These are phyloP conservation scores for Aspergillus wentii DNA, from an alignment of 495 filamentous ascomycete species.

Conservation along the genomic window DNA sequence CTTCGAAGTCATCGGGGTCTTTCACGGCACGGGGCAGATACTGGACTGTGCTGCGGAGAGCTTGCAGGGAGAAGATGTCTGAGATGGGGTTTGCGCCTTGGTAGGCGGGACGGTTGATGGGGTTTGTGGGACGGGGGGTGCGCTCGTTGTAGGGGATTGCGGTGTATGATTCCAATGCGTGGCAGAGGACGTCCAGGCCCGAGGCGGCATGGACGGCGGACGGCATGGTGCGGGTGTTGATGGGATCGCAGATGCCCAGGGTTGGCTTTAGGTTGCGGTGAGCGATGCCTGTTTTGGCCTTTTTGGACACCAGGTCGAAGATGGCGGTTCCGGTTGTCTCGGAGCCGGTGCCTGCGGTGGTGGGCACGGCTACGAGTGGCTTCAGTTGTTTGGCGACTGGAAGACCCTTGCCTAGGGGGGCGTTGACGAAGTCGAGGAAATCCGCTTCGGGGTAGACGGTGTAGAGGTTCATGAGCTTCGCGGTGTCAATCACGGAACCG, in stretches of 20 bases:
- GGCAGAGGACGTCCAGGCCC: conserved; percentile 91
- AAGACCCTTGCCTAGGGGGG: conserved; percentile 80
- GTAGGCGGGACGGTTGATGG: conserved; percentile 86
- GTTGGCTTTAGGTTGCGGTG: conserved; percentile 94
- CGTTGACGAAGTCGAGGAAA: conserved; percentile 97
- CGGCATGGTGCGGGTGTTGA: conserved; percentile 95
- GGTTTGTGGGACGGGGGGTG: conserved; percentile 78
- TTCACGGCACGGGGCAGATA: conserved; percentile 83
- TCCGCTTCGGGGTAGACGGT: conserved; percentile 80
- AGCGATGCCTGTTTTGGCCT: conserved; percentile 91
- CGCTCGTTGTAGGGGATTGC: conserved; percentile 90
- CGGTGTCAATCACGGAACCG: conserved; percentile 90
- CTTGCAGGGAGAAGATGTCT: conserved; percentile 87
- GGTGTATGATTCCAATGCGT: conserved; percentile 90
- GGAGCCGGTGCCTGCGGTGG: conserved; percentile 89
- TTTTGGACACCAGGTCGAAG: conserved; percentile 85
- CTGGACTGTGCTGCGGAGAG: conserved; percentile 74
- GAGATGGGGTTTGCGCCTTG: conserved; percentile 97
- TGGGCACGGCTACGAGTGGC: conserved; percentile 89
- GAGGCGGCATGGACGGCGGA: conserved; percentile 82
- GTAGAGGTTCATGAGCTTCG: conserved; percentile 98
- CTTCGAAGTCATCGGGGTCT: conserved; percentile 86
- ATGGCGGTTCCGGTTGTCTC: conserved; percentile 98
- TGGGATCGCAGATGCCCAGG: conserved; percentile 89
- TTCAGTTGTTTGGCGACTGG: conserved; percentile 75